These are phyloP conservation scores for Cladophialophora immunda DNA, from an alignment of 2,329 filamentous ascomycete species.

Conservation along the genomic window DNA sequence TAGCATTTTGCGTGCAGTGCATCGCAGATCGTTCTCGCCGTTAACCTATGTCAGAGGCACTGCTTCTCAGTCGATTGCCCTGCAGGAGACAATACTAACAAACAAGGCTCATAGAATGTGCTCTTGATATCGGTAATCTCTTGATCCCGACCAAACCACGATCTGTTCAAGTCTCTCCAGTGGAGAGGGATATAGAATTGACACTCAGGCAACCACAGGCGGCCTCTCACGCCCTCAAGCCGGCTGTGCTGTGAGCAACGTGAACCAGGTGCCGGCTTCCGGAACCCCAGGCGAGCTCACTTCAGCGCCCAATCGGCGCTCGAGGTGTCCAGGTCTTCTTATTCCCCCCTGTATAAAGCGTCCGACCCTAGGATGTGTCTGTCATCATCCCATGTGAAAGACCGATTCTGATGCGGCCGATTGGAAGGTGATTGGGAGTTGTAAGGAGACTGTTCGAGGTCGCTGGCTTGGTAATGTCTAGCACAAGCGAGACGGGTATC, in stretches of 20 bases:
- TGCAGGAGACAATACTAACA: not conserved
- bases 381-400: not conserved
- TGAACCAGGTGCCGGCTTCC: not conserved
- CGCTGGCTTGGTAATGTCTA: not conserved
- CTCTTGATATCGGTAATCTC: not conserved
- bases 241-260: not conserved
- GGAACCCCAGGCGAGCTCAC: not conserved
- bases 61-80: not conserved
- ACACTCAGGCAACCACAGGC: not conserved
- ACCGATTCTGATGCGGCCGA: not conserved
- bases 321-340: not conserved
- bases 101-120: not conserved
- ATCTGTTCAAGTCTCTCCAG: not conserved
- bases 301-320: not conserved
- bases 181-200: not conserved
- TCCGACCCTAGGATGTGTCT: not conserved
- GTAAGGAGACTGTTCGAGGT: not conserved
- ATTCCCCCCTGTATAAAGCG: not conserved
- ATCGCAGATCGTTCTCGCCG: not conserved
- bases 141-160: not conserved
- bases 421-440: not conserved
- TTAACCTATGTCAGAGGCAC: not conserved
- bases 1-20: not conserved
- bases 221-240: not conserved
- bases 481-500: not conserved